Base-by-base conservation (phyloP, 202 grass and related monocot genomes). In the Saccharum hybrid region DNA sequence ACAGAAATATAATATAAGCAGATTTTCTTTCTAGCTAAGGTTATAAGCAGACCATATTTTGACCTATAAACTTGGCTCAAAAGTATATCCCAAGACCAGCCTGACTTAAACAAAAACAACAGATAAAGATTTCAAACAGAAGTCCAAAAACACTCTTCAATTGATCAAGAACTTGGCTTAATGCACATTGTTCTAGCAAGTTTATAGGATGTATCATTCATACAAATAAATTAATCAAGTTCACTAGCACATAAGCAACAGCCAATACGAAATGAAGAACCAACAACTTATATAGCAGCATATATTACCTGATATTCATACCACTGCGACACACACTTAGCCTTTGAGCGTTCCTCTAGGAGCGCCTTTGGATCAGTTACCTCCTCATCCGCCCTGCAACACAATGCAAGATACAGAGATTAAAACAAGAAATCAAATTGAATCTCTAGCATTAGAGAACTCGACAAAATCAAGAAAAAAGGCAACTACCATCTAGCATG, bases 321-420 rank as follows among this genome's bases (percentile, higher is more conserved):
- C 81, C 87, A 91, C 52, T 87, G 85, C 34, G 59, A 83, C 76
- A 97, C 94, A 71, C 94, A 97, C 85, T 94, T 97, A 40, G 80
- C 85, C 86, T 94, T 92, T 49, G 88, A 79, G 1, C 71, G 81
- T 40, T 90, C 91, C 85, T 97, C 94, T 30, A 97, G 74, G 69
- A 94, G 85, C 10, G 76, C 85, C 94, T 97, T 97, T 33, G 88
- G 94, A 64, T 97, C 89, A 59, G 89, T 76, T 70, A 85, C 75
- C 68, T 97, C 94, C 90, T 94, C 94, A 59, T 97, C 94, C 5
- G 90, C 76, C 94, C 94, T 97, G 89, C 80, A 73, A 84, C 63
- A 87, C 68, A 79, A 67, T 52, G 18, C 39, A 75, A 10, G 65
- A 34, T 75, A 10, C 23, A 68, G 11, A 81, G 9, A 84, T 62